phyloP scores from a whole-genome alignment of 169 alveolate genomes.

The Amoebophrya sp. region DNA sequence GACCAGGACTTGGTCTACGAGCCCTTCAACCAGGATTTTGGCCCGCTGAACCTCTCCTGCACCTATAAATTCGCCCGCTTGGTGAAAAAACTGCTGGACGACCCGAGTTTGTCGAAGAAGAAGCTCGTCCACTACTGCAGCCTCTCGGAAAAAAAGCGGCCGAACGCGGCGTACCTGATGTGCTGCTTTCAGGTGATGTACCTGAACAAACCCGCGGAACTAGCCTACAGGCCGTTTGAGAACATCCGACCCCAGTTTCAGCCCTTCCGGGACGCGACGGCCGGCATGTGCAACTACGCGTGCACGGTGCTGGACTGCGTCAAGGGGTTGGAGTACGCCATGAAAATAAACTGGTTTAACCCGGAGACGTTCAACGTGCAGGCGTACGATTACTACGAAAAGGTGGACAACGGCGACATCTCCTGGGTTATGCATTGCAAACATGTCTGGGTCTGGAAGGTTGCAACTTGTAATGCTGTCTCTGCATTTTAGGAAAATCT shows the following conservation, averaged over 20 bases:
- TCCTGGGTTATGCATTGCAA: constrained; percentile 52
- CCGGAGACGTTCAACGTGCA: constrained; percentile 63
- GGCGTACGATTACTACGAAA: constrained; percentile 68
- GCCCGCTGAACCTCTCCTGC: constrained; percentile 78
- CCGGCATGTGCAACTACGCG: constrained; percentile 52
- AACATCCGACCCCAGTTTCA: not conserved
- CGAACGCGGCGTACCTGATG: constrained; percentile 37
- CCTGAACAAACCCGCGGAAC: not conserved
- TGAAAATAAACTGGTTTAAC: constrained; percentile 62
- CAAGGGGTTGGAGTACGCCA: constrained; percentile 61
- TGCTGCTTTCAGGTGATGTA: constrained; percentile 18
- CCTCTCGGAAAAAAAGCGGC: constrained; percentile 34
- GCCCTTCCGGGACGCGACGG: constrained; percentile 58
- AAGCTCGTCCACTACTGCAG: constrained; percentile 35
- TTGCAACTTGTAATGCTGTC: too few relatives aligned
- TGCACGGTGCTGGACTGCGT: constrained; percentile 66
- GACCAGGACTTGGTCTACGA: constrained; percentile 60
- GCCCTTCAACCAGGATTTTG: constrained; percentile 82
- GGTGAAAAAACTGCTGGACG: constrained; percentile 50
- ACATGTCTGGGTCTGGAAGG: not conserved
- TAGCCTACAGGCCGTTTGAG: constrained; percentile 3
- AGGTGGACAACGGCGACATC: constrained; percentile 75
- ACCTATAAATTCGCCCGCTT: constrained; percentile 68
- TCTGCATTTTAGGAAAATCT: too few relatives aligned
- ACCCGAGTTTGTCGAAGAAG: constrained; percentile 14